Evolutionary conservation across 1,139 yeast genomes (phyloP), one percentile per base, ranked within the genome.

Genomic region (Geotrichum restrictum): DNA sequence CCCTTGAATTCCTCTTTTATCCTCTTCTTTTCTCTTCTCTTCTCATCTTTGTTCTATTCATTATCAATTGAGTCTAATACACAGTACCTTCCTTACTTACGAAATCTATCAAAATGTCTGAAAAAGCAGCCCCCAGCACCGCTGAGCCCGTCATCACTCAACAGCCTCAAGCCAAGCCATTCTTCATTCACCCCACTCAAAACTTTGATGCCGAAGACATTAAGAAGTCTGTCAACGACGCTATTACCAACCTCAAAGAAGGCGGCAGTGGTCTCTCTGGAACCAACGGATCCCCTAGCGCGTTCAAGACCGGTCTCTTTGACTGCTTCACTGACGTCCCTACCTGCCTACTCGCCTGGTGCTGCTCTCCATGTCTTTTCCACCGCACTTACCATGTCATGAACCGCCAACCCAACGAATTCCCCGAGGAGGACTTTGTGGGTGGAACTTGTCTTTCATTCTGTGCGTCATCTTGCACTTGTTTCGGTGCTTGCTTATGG

Each of bases 291-390:
- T 22, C 41, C 39, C n/a, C 46, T 16, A 11, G n/a, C 40, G 4
- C 24, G 16, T 45, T 34, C 24, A 14, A 34, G 14, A 34, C 40
- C 16, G 48, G 48, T 10, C 48, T 45, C 21, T 45, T 45, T 45
- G 48, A 45, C 40, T 45, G 48, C 19, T 45, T 45, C 22, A 19
- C 48, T n/a, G 41, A 45, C 22, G 27, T 45, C 41, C 48, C 40
- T n/a, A 45, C 48, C 40, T 24, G 39, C 22, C 36, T 41, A 14
- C 24, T 29, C 14, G 14, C 45, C 19, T 41, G 45, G 36, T 41
- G 45, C 45, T 41, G 45, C 34, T 18, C 24, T 11, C 45, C 45
- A 2, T 41, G 45, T 19, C 24, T 41, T n/a, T 41, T 41, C 45
- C 45, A 41, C 36, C 34, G 45, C 36, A 41, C 45, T 2, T 41